phyloP scores from a whole-genome alignment of 495 filamentous ascomycete genomes.

The Clohesyomyces aquaticus region DNA sequence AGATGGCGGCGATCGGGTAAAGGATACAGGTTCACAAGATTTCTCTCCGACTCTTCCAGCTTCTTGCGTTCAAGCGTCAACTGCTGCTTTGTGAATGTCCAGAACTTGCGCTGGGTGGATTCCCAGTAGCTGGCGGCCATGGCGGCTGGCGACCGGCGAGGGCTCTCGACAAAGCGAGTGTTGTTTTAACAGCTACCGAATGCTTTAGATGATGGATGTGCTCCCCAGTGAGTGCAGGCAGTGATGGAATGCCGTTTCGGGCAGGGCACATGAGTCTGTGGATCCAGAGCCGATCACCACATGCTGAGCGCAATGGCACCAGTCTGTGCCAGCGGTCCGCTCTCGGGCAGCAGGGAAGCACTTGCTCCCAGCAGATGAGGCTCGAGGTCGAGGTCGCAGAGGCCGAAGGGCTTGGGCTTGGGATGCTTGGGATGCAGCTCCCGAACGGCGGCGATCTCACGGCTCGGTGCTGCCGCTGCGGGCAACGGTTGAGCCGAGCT shows the following conservation, averaged over 20 bases:
- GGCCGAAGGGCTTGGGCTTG: no score
- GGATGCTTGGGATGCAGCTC: no score
- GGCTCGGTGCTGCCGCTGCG: neutral
- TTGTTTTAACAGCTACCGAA: no score
- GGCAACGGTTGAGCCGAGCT: neutral
- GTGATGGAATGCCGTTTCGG: neutral
- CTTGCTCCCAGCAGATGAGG: neutral
- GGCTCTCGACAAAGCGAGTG: no score
- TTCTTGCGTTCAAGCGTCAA: constrained; percentile 71
- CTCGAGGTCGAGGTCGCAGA: neutral
- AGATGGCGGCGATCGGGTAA: constrained; percentile 80
- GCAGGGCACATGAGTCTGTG: neutral
- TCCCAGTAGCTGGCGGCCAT: constrained; percentile 99
- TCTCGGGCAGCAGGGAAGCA: neutral
- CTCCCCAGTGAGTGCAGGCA: neutral
- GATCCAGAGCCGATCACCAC: neutral
- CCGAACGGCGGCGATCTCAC: neutral
- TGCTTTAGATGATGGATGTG: no score
- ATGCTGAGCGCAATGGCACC: neutral
- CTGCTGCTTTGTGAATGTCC: constrained; percentile 84
- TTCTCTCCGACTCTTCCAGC: constrained; percentile 72
- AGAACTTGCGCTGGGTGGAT: constrained; percentile 84
- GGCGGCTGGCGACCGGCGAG: neutral
- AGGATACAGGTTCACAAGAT: constrained; percentile 73
- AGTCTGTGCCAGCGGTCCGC: neutral